Percentiles rank a stretch among this genome's conserved stretches.
Conservation (phyloP, 148 eudicot species). For the Fagopyrum esculentum region DNA sequence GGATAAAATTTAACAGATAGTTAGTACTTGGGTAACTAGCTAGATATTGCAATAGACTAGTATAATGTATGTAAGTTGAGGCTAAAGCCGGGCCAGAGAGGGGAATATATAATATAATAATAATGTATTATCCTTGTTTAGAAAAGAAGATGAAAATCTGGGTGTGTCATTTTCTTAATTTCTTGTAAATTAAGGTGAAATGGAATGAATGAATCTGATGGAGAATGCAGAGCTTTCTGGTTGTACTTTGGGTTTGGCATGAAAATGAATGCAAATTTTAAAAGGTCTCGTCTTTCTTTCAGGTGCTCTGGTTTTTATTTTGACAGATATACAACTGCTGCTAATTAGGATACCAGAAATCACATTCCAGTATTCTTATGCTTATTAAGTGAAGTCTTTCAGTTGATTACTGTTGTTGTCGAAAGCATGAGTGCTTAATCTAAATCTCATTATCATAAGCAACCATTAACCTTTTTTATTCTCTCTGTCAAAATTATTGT, state of each 20-base stretch:
- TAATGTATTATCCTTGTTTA: background rate
- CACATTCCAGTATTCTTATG: background rate
- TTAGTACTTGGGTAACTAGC: background rate
- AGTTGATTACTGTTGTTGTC: background rate
- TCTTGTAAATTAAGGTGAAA: background rate
- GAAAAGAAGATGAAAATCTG: background rate
- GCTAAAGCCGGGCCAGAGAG: background rate
- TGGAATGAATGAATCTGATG: background rate
- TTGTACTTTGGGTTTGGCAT: slow-evolving; percentile 5
- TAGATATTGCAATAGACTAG: background rate
- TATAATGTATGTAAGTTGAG: slow-evolving; percentile 1
- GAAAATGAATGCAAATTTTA: slow-evolving; percentile 9
- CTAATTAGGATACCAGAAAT: too few relatives aligned
- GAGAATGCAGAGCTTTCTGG: background rate
- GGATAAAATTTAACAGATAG: slow-evolving; percentile 3
- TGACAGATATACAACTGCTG: too few relatives aligned
- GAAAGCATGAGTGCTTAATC: too few relatives aligned
- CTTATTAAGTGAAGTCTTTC: background rate
- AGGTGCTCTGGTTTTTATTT: background rate
- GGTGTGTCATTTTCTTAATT: background rate
- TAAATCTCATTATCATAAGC: too few relatives aligned
- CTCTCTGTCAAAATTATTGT: too few relatives aligned
- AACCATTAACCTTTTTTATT: too few relatives aligned
- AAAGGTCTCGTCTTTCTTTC: background rate
- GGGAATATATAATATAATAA: slow-evolving; percentile 1